Base-by-base conservation (phyloP, 2,329 filamentous ascomycete species). In the Simplicillium sp. region DNA sequence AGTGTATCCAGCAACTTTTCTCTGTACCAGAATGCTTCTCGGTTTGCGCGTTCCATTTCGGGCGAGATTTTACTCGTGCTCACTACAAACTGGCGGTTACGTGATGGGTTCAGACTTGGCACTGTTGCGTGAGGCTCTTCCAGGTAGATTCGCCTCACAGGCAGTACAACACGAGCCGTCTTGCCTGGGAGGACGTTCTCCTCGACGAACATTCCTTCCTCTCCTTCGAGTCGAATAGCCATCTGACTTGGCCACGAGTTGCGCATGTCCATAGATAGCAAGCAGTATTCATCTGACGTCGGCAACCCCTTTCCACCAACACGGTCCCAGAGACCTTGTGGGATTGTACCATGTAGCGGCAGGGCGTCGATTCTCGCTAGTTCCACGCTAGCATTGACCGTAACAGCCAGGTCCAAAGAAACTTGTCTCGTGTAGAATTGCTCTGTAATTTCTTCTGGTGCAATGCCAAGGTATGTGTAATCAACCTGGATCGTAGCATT, bases 61-160 rank as follows among this genome's bases (percentile, higher is more conserved):
- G 87, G 84, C 0, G 84, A 82, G 42, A 89, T 77, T 51, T 85
- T 85, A 54, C 78, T 81, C 13, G 81, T 77, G 59, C 84, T 92
- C 34, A 95, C 86, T 25, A 96, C 86, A 52, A 94, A 96, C 55
- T 96, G 89, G n/a, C 88, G 77, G 54, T 87, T 83, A n/a, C 83
- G 80, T 1, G 82, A 80, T 1, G 84, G 83, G 49, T 90, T 88
- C 9, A 95, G 69, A 1, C 80, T 82, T 1, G 88, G 89, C 32
- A 96, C 85, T 2, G 82, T 70, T 2, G 81, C 80, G 54, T 88
- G 78, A 3, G 87, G 80, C 46, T 92, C 77, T n/a, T 80, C 71
- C 15, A 95, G 60, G 55, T 84, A 85, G 32, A 94, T 70, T 29
- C 85, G 78, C 40, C 77, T 83, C 3, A 95, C 67, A 0, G 88